These are phyloP conservation scores for Pleurotus sapidus DNA, from an alignment of 768 basidiomycete genomes.

Conservation along the genomic window DNA sequence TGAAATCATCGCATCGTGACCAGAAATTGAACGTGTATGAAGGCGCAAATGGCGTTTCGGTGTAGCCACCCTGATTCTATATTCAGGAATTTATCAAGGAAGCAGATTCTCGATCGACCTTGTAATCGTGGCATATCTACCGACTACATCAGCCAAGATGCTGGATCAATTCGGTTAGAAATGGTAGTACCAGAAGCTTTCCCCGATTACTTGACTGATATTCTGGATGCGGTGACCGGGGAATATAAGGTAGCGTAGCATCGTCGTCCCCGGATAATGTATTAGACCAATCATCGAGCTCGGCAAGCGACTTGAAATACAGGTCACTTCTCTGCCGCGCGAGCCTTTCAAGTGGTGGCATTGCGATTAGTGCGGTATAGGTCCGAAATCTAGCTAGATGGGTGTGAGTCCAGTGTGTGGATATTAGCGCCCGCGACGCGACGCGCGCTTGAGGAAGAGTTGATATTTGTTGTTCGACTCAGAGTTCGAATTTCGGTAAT, in stretches of 20 bases:
- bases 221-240: conserved; percentile 17
- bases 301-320: conserved; percentile 4
- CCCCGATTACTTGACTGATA: conserved; percentile 28
- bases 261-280: conserved; percentile 39
- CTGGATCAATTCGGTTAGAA: not conserved
- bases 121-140: conserved; percentile 80
- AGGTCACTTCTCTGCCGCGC: not conserved
- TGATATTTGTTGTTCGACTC: too few species aligned
- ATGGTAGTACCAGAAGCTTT: conserved; percentile 52
- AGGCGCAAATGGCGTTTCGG: conserved; percentile 54
- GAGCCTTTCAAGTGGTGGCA: too few species aligned
- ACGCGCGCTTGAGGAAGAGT: too few species aligned
- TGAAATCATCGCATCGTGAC: conserved; percentile 63
- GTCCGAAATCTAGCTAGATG: too few species aligned
- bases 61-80: conserved; percentile 66
- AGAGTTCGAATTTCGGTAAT: too few species aligned
- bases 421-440: too few species aligned
- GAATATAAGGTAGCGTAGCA: conserved; percentile 7
- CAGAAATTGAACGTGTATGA: conserved; percentile 85
- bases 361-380: too few species aligned
- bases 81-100: not conserved
- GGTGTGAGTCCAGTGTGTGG: too few species aligned
- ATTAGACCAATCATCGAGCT: conserved; percentile 46
- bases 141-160: not conserved
- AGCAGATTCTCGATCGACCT: conserved; percentile 35